These are phyloP conservation scores for Lolium multiflorum DNA, from an alignment of 176 grass and related monocot species.

Conservation along the genomic window DNA sequence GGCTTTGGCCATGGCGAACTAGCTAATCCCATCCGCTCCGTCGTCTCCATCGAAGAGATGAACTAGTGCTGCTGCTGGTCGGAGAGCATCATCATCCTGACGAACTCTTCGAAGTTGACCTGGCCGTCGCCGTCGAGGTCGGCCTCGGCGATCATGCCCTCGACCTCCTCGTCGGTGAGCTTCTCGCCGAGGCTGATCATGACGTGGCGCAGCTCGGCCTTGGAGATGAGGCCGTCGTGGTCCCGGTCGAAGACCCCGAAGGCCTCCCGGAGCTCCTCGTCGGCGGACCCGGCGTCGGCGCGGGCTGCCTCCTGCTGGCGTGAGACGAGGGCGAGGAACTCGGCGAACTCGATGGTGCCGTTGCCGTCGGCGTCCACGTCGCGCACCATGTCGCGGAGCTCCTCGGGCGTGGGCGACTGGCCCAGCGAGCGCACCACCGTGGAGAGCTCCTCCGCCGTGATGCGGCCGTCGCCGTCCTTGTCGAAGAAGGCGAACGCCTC, in stretches of 20 bases:
- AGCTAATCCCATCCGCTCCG: too few species aligned
- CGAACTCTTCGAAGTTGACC: slow-evolving; percentile 84
- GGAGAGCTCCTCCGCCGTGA: slow-evolving; percentile 74
- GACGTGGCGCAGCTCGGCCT: slow-evolving; percentile 57
- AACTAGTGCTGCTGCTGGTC: slow-evolving; percentile 9
- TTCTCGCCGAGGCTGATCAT: slow-evolving; percentile 89
- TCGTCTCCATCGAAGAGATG: too few species aligned
- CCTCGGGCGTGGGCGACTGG: slow-evolving; percentile 54
- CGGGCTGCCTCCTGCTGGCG: slow-evolving; percentile 19
- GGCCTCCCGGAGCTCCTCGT: slow-evolving; percentile 86
- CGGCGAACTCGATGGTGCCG: slow-evolving; percentile 82
- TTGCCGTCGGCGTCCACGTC: slow-evolving; percentile 82
- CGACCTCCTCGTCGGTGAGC: slow-evolving; percentile 74
- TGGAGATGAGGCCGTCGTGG: slow-evolving; percentile 83
- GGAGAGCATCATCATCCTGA: slow-evolving; percentile 87
- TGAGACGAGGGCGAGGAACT: slow-evolving; percentile 74
- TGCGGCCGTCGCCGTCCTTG: slow-evolving; percentile 91
- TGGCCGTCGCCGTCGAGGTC: slow-evolving; percentile 85
- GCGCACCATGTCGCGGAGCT: slow-evolving; percentile 76
- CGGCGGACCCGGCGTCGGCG: slow-evolving; percentile 23
- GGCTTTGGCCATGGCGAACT: too few species aligned
- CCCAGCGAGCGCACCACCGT: slow-evolving; percentile 80
- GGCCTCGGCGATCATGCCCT: slow-evolving; percentile 81
- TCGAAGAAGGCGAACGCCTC: slow-evolving; percentile 92
- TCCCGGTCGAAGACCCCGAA: slow-evolving; percentile 98